Base-by-base conservation (phyloP, 805 yeast species). In the Kazachstania viticola region DNA sequence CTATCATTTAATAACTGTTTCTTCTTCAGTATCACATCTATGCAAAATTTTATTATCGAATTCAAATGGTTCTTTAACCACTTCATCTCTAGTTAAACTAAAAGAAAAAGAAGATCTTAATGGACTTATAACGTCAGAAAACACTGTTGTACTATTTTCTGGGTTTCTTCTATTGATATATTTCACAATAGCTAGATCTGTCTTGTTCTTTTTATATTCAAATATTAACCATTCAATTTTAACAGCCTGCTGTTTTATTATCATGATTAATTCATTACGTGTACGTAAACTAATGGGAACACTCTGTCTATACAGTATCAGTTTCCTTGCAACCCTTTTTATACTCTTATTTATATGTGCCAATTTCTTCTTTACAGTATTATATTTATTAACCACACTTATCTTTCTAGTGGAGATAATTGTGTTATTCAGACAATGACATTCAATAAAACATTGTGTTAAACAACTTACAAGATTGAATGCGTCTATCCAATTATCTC, bases 221-320 rank as follows among this genome's bases (percentile, higher is more conserved):
- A 66, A 66, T 64, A 74, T 65, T 23, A 68, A 51, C 73, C 75
- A 69, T 37, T 73, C 76, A 28, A 75, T 49, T 38, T 69, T 65
- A 17, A 71, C 62, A n/a, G 66, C 61, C 37, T 72, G 49, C 36
- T 65, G 57, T 27, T 67, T 65, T 14, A 68, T 64, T 3, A 72
- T 61, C 17, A 56, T 51, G 9, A 60, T 48, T 14, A 78, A 39
- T 4, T 55, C 46, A 14, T 72, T 79, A 30, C 69, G 60, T 1
- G 82, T 73, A 32, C 65, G 68, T 3, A 58, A 52, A 21, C 62
- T 62, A 18, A 79, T 56, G 2, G 87, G 87, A 11, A 77, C 65
- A 25, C 73, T 54, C 14, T 65, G 50, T 13, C 58, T 47, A 25
- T 73, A 53, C 25, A 67, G 66, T 5, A 45, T 51, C 27, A 56